A percentile compares a stretch with the other conserved stretches of the same genome.
Evolutionary conservation across 345 rosid species (phyloP).

Genomic region (Dipteronia dyeriana): DNA sequence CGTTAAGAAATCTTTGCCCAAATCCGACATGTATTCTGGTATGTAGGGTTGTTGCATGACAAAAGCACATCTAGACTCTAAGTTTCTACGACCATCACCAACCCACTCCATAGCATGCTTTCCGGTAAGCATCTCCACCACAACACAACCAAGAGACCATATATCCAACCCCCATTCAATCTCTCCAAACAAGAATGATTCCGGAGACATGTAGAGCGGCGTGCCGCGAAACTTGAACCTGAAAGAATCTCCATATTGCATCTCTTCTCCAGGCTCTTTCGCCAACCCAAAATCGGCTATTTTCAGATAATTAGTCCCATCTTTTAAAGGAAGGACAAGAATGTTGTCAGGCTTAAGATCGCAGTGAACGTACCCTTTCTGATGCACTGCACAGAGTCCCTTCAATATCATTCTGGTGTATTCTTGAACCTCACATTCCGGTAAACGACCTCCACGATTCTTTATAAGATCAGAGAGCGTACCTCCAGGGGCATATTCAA

Average conservation of each 20-base stretch:
- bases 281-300: not conserved
- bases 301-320: not conserved
- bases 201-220: conserved; percentile 41
- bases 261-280: not conserved
- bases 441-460: not conserved
- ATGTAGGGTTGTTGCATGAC: conserved; percentile 29
- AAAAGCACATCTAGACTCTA: conserved; percentile 24
- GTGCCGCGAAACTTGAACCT: conserved; percentile 33
- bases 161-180: conserved; percentile 33
- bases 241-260: not conserved
- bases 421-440: not conserved
- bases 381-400: not conserved
- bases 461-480: not conserved
- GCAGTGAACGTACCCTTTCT: not conserved
- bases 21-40: conserved; percentile 26
- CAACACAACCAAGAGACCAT: conserved; percentile 41
- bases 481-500: not conserved
- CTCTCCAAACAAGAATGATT: conserved; percentile 31
- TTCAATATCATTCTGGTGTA: not conserved
- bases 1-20: conserved; percentile 35
- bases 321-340: not conserved
- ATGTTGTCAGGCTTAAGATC: not conserved
- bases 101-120: conserved; percentile 31
- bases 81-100: not conserved
- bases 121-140: conserved; percentile 41